phyloP scores from a whole-genome alignment of 1,284 basidiomycete species.

The Trichosporon sp. region DNA sequence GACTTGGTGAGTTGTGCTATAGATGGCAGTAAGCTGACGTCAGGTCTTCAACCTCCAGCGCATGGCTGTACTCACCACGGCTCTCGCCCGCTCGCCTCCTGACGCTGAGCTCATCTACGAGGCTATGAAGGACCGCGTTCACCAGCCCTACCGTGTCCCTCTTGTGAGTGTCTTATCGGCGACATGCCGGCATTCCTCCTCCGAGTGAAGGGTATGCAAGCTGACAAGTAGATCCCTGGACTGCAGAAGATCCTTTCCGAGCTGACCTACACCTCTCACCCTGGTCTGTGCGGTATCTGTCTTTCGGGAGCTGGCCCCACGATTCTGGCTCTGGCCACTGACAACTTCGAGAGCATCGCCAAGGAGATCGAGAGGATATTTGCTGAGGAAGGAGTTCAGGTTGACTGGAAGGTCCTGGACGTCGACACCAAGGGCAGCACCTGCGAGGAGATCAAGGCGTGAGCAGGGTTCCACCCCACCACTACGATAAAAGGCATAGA shows the following conservation, averaged over 20 bases:
- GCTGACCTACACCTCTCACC: conserved; percentile 82
- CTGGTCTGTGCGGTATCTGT: conserved; percentile 92
- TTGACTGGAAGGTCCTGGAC: conserved; percentile 52
- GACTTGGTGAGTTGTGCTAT: conserved; percentile 66
- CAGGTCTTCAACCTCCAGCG: conserved; percentile 98
- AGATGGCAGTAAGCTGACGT: not conserved
- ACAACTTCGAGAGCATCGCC: conserved; percentile 74
- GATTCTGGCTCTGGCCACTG: conserved; percentile 90
- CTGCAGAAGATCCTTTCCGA: conserved; percentile 80
- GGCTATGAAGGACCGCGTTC: conserved; percentile 97
- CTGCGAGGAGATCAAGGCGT: conserved; percentile 34
- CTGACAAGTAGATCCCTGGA: conserved; percentile 72
- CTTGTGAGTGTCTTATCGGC: conserved; percentile 51
- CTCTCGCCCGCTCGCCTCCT: conserved; percentile 81
- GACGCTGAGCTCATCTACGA: conserved; percentile 94
- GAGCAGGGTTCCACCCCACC: not conserved
- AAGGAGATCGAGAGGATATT: conserved; percentile 73
- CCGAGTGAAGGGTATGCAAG: not conserved
- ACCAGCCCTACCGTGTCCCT: conserved; percentile 90
- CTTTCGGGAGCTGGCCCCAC: conserved; percentile 97
- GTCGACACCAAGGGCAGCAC: conserved; percentile 48
- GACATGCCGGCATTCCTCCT: not conserved
- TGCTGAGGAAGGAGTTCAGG: conserved; percentile 63
- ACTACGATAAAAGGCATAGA: not conserved
- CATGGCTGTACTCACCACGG: conserved; percentile 94